Evolutionary conservation across 768 basidiomycete species (phyloP).

Genomic region (Suillus occidentalis): DNA sequence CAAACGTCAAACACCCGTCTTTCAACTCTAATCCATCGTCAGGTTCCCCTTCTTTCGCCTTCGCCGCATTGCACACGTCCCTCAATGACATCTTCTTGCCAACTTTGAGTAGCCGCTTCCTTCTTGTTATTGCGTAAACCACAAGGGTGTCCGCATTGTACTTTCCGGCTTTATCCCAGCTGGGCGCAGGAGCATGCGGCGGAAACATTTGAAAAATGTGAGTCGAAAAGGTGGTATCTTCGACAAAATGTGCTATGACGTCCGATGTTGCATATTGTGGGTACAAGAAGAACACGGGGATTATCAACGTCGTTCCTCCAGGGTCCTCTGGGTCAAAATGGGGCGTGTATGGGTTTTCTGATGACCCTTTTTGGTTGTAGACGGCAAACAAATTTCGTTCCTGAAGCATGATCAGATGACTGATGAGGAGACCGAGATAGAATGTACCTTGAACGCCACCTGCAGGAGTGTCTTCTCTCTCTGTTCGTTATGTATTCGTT

Average conservation of each 20-base stretch:
- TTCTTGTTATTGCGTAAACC: constrained; percentile 80
- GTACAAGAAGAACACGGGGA: constrained; percentile 93
- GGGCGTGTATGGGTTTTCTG: constrained; percentile 58
- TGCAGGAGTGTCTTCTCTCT: constrained; percentile 55
- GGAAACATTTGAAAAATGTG: constrained; percentile 87
- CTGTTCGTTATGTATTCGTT: constrained; percentile 48
- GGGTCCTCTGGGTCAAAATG: constrained; percentile 68
- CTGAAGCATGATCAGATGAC: constrained; percentile 39
- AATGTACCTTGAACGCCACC: constrained; percentile 60
- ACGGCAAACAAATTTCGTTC: constrained; percentile 68
- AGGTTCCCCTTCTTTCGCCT: constrained; percentile 55
- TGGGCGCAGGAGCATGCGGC: constrained; percentile 56
- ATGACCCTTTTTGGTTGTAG: constrained; percentile 48
- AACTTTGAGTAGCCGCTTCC: constrained; percentile 81
- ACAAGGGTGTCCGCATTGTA: constrained; percentile 66
- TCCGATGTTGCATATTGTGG: constrained; percentile 90
- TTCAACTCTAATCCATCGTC: constrained; percentile 82
- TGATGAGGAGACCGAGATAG: constrained; percentile 1
- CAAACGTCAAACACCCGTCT: constrained; percentile 80
- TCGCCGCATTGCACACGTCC: constrained; percentile 69
- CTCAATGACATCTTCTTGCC: constrained; percentile 87
- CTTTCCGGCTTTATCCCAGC: constrained; percentile 75
- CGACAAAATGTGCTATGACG: constrained; percentile 81
- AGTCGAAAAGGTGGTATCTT: constrained; percentile 78
- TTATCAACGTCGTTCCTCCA: constrained; percentile 57